Conservation (phyloP, 2,329 filamentous ascomycete species). For the Cryoendolithus antarcticus region DNA sequence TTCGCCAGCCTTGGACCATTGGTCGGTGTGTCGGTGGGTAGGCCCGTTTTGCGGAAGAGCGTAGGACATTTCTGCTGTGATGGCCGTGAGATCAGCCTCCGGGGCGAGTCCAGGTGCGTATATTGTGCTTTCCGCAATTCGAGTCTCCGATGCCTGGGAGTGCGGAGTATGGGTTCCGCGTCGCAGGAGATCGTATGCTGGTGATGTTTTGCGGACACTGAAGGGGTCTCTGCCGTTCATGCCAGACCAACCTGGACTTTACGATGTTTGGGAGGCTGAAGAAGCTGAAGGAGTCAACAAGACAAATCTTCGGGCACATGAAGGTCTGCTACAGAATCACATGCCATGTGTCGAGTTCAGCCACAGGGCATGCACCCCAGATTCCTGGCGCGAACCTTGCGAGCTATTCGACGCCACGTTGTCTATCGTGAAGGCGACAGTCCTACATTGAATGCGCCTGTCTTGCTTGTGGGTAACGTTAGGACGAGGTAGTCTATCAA, state of each 20-base stretch:
- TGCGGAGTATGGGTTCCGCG: slow-evolving; percentile 6
- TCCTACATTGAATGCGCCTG: too few species aligned
- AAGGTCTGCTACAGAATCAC: slow-evolving; percentile 2
- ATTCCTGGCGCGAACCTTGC: too few species aligned
- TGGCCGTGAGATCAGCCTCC: slow-evolving; percentile 6
- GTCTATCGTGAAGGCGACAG: too few species aligned
- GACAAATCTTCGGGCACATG: too few species aligned
- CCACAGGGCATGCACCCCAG: not conserved
- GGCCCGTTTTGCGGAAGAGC: slow-evolving; percentile 30
- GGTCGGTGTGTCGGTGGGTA: slow-evolving; percentile 27
- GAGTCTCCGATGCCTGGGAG: slow-evolving; percentile 2
- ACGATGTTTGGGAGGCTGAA: not conserved
- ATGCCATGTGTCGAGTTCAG: slow-evolving; percentile 7
- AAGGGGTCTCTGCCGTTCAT: slow-evolving; percentile 35
- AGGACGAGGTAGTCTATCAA: too few species aligned
- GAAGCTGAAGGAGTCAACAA: too few species aligned
- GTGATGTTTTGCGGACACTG: slow-evolving; percentile 26
- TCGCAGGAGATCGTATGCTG: slow-evolving; percentile 13
- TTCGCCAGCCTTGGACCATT: slow-evolving; percentile 8
- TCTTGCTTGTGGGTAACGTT: too few species aligned
- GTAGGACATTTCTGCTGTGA: slow-evolving; percentile 25
- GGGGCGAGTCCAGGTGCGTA: not conserved
- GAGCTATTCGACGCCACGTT: too few species aligned
- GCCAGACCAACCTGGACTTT: slow-evolving; percentile 5
- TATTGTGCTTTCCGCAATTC: slow-evolving; percentile 6